phyloP scores from a whole-genome alignment of 2,329 filamentous ascomycete species.

The Clonostachys rhizophaga region DNA sequence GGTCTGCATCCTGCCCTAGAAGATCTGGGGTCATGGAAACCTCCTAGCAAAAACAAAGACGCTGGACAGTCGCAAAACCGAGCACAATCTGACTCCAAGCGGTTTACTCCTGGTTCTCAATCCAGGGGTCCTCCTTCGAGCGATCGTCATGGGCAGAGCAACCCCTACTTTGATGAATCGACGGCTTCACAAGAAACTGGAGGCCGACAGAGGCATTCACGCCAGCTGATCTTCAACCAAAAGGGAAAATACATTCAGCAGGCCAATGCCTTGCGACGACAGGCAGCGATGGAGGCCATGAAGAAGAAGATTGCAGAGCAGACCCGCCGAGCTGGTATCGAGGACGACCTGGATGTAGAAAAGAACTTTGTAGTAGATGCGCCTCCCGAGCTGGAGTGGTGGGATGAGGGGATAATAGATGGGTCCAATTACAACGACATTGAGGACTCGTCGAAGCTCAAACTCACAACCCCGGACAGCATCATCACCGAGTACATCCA shows the following conservation, averaged over 20 bases:
- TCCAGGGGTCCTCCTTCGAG: background rate
- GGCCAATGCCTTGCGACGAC: conserved; percentile 80
- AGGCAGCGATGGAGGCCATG: conserved; percentile 87
- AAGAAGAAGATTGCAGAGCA: conserved; percentile 88
- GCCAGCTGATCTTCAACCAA: conserved; percentile 83
- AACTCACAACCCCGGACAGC: conserved; percentile 72
- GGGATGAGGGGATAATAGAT: conserved; percentile 84
- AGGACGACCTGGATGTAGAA: conserved; percentile 84
- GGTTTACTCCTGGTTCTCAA: background rate
- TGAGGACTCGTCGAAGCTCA: conserved; percentile 60
- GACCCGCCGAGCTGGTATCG: conserved; percentile 85
- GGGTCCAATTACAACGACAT: conserved; percentile 71
- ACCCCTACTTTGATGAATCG: conserved; percentile 79
- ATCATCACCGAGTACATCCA: conserved; percentile 91
- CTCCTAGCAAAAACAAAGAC: conserved; percentile 29
- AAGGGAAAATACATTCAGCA: conserved; percentile 98
- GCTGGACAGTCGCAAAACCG: conserved; percentile 1
- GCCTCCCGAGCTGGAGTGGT: conserved; percentile 93
- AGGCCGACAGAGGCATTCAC: conserved; percentile 61
- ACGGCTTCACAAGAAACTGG: conserved; percentile 53
- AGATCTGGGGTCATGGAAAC: conserved; percentile 44
- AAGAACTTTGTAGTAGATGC: conserved; percentile 81
- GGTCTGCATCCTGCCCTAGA: conserved; percentile 74
- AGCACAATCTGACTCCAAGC: background rate
- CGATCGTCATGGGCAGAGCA: conserved; percentile 24